phyloP scores from a whole-genome alignment of 2,329 filamentous ascomycete genomes.

The Venturia effusa region DNA sequence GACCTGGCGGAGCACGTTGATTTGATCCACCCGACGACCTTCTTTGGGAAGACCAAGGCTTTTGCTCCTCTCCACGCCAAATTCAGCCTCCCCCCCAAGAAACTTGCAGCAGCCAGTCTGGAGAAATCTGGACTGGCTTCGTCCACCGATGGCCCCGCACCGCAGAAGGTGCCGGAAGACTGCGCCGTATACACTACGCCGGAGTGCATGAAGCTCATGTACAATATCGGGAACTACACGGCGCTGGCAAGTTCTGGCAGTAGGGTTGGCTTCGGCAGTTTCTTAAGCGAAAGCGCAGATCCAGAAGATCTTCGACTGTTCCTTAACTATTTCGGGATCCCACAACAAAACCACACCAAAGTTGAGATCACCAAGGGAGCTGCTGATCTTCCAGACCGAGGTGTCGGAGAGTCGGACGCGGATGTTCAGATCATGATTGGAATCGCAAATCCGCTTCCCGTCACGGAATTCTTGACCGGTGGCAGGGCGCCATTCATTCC shows the following conservation, averaged over 20 bases:
- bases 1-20: slow-evolving; percentile 44
- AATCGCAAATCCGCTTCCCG: slow-evolving; percentile 6
- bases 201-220: slow-evolving; percentile 35
- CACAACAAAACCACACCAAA: slow-evolving; percentile 5
- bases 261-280: neutral
- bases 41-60: neutral
- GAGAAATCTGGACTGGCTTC: neutral
- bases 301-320: neutral
- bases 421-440: slow-evolving; percentile 1
- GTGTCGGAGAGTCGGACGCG: slow-evolving; percentile 2
- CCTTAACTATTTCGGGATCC: neutral
- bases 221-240: slow-evolving; percentile 32
- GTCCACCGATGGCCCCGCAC: neutral
- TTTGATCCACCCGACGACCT: slow-evolving; percentile 54
- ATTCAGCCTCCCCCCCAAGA: neutral
- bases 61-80: neutral
- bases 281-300: neutral
- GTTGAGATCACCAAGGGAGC: slow-evolving; percentile 6
- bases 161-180: neutral
- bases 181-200: slow-evolving; percentile 37
- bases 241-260: slow-evolving; percentile 24
- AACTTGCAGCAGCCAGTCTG: neutral
- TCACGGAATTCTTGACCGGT: slow-evolving; percentile 7
- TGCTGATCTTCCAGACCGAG: neutral
- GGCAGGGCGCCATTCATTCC: slow-evolving; percentile 28